These are phyloP conservation scores for Lodderomyces margitis DNA, from an alignment of 1,139 yeast species.

Conservation along the genomic window DNA sequence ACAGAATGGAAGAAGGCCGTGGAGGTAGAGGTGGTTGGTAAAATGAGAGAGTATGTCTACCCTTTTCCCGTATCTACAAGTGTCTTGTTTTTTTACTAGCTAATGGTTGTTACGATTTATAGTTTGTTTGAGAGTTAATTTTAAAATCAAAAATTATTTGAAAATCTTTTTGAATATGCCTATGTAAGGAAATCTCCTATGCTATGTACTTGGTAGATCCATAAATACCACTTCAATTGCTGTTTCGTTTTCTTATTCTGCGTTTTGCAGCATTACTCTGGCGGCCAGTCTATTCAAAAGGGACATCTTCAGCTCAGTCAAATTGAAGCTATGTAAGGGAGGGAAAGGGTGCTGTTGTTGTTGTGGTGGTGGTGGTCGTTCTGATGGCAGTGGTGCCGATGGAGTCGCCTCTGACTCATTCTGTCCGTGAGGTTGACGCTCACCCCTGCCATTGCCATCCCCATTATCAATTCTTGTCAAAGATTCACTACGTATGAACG, in stretches of 20 bases:
- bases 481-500: background rate
- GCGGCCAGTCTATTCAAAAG: constrained; percentile 1
- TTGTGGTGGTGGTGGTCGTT: background rate
- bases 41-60: no score
- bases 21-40: constrained; percentile 2
- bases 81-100: constrained; percentile 5
- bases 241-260: background rate
- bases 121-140: background rate
- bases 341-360: background rate
- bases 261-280: background rate
- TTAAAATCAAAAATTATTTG: no score
- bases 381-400: background rate
- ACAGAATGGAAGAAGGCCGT: constrained; percentile 8
- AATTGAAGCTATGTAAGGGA: background rate
- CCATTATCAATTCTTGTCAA: background rate
- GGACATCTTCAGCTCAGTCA: background rate
- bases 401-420: no score
- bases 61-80: no score
- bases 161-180: no score
- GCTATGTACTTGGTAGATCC: no score
- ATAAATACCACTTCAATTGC: no score
- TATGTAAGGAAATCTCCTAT: no score
- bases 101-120: constrained; percentile 1
- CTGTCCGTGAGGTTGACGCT: background rate
- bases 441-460: no score